Percentiles rank a stretch among this genome's conserved stretches.
Evolutionary conservation across 1,139 yeast species (phyloP).

Genomic region (Wickerhamiella pararugosa): DNA sequence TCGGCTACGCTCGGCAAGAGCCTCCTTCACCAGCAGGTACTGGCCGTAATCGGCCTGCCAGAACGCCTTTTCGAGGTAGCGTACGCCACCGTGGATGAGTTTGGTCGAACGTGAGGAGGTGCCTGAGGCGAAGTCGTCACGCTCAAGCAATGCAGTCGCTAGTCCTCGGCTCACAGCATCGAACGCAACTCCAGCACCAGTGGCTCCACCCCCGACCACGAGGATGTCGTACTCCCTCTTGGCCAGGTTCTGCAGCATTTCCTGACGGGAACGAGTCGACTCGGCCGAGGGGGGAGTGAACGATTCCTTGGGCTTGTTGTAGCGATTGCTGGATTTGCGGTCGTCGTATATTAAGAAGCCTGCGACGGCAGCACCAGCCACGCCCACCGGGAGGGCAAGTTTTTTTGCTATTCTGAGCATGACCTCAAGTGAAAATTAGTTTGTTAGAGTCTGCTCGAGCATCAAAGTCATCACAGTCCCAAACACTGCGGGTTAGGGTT

Average conservation of each 20-base stretch:
- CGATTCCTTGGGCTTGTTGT: slow-evolving; percentile 16
- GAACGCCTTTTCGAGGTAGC: slow-evolving; percentile 89
- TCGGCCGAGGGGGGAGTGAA: slow-evolving; percentile 16
- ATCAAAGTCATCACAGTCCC: too few species aligned
- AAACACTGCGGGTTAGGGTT: too few species aligned
- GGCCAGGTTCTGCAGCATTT: slow-evolving; percentile 16
- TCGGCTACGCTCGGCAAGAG: slow-evolving; percentile 80
- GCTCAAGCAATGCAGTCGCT: slow-evolving; percentile 75
- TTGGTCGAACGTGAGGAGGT: slow-evolving; percentile 93
- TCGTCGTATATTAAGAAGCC: slow-evolving; percentile 17
- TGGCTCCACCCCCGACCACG: slow-evolving; percentile 91
- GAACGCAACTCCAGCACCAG: slow-evolving; percentile 85
- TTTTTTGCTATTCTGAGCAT: slow-evolving; percentile 11
- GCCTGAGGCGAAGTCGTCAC: slow-evolving; percentile 79
- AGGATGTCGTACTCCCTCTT: slow-evolving; percentile 46
- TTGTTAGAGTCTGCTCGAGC: background rate
- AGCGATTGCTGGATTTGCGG: slow-evolving; percentile 13
- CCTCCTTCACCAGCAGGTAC: slow-evolving; percentile 84
- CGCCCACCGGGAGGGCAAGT: slow-evolving; percentile 15
- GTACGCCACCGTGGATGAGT: slow-evolving; percentile 95
- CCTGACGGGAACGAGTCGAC: slow-evolving; percentile 19
- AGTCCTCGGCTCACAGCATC: slow-evolving; percentile 88
- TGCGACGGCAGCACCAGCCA: slow-evolving; percentile 12
- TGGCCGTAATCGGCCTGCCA: slow-evolving; percentile 78
- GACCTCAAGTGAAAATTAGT: background rate